Base-by-base conservation (phyloP, 306 rosid species). In the Glycine tomentella region DNA sequence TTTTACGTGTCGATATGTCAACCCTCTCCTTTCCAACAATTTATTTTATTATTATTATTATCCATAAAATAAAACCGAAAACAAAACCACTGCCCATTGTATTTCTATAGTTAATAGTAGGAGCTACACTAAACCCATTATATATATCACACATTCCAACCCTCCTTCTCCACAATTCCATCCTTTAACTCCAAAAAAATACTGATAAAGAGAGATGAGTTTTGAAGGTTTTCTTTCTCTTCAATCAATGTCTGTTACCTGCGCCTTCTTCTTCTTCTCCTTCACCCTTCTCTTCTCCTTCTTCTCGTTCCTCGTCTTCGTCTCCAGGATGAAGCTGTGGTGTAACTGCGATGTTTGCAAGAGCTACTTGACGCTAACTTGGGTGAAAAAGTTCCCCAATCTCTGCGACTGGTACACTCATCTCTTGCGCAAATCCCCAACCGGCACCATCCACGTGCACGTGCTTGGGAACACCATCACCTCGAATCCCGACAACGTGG, bases 391-490 rank as follows among this genome's bases (percentile, higher is more conserved):
- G 3, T 92, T 87, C 62, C 10, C 40, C 1, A 92, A 95, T 14
- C 83, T 95, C 17, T 81, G 90, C 75, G 99, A 95, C 57, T 95
- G 97, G 93, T 92, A 92, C 77, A 79, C 97, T 0, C 94, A 95
- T 42, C 97, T 95, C 5, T 90, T 95, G 4, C 69, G 17, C 0
- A 82, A 76, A 0, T 92, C 98, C 0, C 82, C 86, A 0, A 84
- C 90, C 0, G 92, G 88, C 0, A 91, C 97, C 7, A 81, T 95
- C 12, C 88, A 89, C 31, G 40, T 95, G 2, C 97, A 92, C 53
- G 97, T 91, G 3, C 86, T 95, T 15, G 80, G 87, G 5, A 93
- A 89, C 91, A 84, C 77, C 75, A 78, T 95, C 3, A 95, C 97
- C 2, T 76, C 97, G 17, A 86, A 90, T 59, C 95, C 97, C 0